Percentiles rank a stretch among this genome's conserved stretches.
phyloP scores from a whole-genome alignment of 305 asterid species.

The Fraxinus sp. region DNA sequence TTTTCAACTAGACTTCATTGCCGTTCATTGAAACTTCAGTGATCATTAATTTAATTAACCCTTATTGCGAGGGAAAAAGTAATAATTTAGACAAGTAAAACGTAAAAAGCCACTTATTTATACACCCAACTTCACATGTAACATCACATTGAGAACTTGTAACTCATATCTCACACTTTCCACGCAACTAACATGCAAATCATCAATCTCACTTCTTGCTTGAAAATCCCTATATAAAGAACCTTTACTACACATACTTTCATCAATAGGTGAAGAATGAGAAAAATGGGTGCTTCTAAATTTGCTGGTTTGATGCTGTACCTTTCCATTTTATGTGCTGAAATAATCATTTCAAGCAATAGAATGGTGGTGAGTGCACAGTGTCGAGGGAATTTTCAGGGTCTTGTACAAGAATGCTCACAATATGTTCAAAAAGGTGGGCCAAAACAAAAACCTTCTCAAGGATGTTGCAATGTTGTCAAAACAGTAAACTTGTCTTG shows the following conservation, averaged over 20 bases:
- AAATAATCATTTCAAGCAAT: neutral
- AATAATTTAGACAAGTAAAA: neutral
- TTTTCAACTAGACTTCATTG: no score
- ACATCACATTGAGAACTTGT: conserved; percentile 8
- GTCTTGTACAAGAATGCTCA: conserved; percentile 56
- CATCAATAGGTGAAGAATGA: neutral
- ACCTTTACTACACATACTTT: neutral
- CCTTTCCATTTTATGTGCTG: conserved; percentile 25
- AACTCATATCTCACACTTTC: neutral
- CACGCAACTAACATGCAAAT: neutral
- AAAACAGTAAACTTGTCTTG: conserved; percentile 49
- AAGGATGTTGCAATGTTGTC: conserved; percentile 47
- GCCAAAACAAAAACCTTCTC: conserved; percentile 44
- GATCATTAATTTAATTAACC: neutral
- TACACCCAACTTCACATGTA: conserved; percentile 27
- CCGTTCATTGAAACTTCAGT: no score
- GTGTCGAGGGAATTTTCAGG: conserved; percentile 62
- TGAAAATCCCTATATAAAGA: conserved; percentile 9
- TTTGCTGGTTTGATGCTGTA: neutral
- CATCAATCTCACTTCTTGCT: neutral
- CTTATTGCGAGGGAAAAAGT: neutral
- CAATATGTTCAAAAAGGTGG: conserved; percentile 50
- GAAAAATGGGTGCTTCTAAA: conserved; percentile 31
- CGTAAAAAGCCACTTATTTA: neutral
- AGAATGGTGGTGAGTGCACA: conserved; percentile 36